These are phyloP conservation scores for Skeletonema menzelii DNA, from an alignment of 108 stramenopile species.

Conservation along the genomic window DNA sequence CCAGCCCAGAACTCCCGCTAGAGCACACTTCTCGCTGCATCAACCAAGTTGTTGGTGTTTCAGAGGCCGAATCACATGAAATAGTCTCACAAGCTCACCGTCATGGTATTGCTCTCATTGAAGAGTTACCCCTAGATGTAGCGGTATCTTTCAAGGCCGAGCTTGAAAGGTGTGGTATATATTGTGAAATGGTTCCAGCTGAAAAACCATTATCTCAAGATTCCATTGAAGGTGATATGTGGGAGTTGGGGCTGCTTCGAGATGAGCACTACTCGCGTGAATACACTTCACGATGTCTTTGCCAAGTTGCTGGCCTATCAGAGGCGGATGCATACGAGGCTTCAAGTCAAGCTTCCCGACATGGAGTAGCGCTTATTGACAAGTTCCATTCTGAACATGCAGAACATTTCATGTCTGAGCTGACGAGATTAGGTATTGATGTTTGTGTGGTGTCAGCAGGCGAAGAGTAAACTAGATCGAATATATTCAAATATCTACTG, in stretches of 20 bases:
- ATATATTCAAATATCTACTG: too few species aligned
- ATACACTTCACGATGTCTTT: background rate
- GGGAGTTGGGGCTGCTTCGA: background rate
- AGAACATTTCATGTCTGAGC: background rate
- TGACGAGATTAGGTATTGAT: background rate
- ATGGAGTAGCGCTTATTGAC: background rate
- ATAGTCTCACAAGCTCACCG: background rate
- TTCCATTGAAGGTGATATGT: background rate
- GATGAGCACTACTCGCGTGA: background rate
- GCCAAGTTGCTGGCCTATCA: background rate
- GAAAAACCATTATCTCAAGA: background rate
- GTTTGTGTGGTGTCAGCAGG: background rate
- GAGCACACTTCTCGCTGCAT: background rate
- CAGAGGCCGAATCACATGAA: background rate
- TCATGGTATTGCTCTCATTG: background rate
- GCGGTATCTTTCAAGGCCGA: background rate
- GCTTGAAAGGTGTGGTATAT: background rate
- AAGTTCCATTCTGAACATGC: background rate
- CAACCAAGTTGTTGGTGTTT: background rate
- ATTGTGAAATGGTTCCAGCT: background rate
- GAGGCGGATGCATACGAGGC: background rate
- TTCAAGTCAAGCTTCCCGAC: background rate
- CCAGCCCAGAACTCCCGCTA: background rate
- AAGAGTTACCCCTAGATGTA: background rate
- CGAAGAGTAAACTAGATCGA: background rate